phyloP scores from a whole-genome alignment of 495 filamentous ascomycete species.

The Venustampulla echinocandica region DNA sequence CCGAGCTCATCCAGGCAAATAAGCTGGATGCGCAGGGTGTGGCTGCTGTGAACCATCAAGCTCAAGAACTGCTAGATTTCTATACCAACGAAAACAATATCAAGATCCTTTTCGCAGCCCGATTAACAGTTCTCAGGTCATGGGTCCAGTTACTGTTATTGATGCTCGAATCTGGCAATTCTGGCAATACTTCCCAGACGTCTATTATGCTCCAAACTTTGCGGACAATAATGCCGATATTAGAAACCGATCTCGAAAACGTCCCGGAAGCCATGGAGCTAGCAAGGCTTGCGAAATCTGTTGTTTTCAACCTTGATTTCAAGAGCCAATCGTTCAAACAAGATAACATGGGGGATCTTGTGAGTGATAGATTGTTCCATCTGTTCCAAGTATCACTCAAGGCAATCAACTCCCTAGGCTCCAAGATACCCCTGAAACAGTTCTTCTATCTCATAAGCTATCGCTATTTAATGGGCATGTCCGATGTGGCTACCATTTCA shows the following conservation, averaged over 20 bases:
- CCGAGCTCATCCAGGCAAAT: conserved; percentile 43
- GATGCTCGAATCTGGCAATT: conserved; percentile 66
- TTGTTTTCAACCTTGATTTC: conserved; percentile 67
- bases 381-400: conserved; percentile 77
- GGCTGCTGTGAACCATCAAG: conserved; percentile 48
- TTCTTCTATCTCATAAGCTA: conserved; percentile 83
- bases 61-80: conserved; percentile 43
- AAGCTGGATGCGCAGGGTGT: conserved; percentile 47
- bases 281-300: conserved; percentile 63
- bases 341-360: conserved; percentile 55
- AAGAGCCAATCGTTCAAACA: conserved; percentile 34
- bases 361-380: conserved; percentile 82
- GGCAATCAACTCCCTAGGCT: conserved; percentile 61
- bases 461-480: conserved; percentile 68
- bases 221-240: conserved; percentile 75
- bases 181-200: conserved; percentile 56
- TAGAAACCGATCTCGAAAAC: conserved; percentile 62
- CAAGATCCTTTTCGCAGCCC: conserved; percentile 46
- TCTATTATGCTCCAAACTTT: conserved; percentile 75
- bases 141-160: conserved; percentile 79
- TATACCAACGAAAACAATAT: conserved; percentile 57
- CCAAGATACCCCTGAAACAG: conserved; percentile 63
- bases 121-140: conserved; percentile 56
- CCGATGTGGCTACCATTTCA: conserved; percentile 35
- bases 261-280: conserved; percentile 60